phyloP scores from a whole-genome alignment of 83 land plant species.

The Diphasiastrum complanatum region DNA sequence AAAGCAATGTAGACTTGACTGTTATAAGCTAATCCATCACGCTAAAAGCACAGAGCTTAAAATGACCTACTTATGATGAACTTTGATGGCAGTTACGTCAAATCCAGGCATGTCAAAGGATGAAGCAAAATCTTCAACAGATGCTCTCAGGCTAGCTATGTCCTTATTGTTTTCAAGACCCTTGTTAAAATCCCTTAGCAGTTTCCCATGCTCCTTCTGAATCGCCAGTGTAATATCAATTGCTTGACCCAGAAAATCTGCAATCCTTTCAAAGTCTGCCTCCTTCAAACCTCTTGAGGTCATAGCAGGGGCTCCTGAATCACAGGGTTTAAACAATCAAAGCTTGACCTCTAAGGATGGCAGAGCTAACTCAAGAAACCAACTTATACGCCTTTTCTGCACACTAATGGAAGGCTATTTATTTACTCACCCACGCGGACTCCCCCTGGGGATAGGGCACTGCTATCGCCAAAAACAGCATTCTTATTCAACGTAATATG shows the following conservation, averaged over 20 bases:
- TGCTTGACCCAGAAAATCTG: slow-evolving; percentile 22
- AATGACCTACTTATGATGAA: no score
- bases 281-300: slow-evolving; percentile 18
- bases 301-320: slow-evolving; percentile 15
- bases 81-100: slow-evolving; percentile 12
- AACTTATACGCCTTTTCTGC: background rate
- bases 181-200: slow-evolving; percentile 26
- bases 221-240: slow-evolving; percentile 19
- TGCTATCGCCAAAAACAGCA: slow-evolving; percentile 17
- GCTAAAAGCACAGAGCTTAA: no score
- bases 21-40: no score
- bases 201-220: slow-evolving; percentile 24
- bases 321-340: background rate
- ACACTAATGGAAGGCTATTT: no score
- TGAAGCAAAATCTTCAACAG: slow-evolving; percentile 21
- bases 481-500: slow-evolving; percentile 17
- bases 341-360: background rate
- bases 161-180: slow-evolving; percentile 22
- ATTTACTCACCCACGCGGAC: slow-evolving; percentile 16
- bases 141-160: slow-evolving; percentile 15
- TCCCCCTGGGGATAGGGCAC: slow-evolving; percentile 16
- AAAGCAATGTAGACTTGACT: no score
- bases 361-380: background rate
- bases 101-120: slow-evolving; percentile 31
- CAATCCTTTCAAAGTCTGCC: slow-evolving; percentile 22